Evolutionary conservation across 495 filamentous ascomycete species (phyloP).

Genomic region (Penicillium manginii): DNA sequence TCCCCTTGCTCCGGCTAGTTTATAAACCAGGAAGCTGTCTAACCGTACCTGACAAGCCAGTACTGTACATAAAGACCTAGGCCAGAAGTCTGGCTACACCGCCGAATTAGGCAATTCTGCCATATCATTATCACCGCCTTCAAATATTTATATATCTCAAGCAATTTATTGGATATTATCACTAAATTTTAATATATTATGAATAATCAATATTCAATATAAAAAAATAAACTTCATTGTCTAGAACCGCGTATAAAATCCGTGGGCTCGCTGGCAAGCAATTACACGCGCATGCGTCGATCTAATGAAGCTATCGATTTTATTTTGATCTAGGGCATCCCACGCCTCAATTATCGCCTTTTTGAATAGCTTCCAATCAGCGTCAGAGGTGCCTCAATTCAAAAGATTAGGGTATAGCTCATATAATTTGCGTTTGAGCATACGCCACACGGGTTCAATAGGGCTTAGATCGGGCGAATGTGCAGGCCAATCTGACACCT

Average conservation of each 20-base stretch:
- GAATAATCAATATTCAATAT: too few species aligned
- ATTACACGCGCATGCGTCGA: not conserved
- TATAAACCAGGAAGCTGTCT: too few species aligned
- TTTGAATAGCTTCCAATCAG: not conserved
- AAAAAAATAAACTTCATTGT: too few species aligned
- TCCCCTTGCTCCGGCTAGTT: too few species aligned
- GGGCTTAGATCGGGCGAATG: constrained; percentile 1
- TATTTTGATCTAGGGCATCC: not conserved
- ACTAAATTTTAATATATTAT: too few species aligned
- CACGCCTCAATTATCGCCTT: not conserved
- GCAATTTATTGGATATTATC: too few species aligned
- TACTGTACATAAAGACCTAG: too few species aligned
- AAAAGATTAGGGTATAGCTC: not conserved
- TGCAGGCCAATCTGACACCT: not conserved
- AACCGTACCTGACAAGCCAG: too few species aligned
- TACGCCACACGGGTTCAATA: not conserved
- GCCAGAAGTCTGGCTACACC: not conserved
- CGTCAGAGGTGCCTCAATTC: not conserved
- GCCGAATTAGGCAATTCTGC: not conserved
- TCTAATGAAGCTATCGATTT: not conserved
- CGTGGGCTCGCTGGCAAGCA: not conserved
- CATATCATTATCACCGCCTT: not conserved
- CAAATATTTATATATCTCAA: not conserved
- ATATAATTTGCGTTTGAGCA: not conserved
- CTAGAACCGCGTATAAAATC: not conserved